These are phyloP conservation scores for Thelephora terrestris DNA, from an alignment of 1,284 basidiomycete genomes.

Conservation along the genomic window DNA sequence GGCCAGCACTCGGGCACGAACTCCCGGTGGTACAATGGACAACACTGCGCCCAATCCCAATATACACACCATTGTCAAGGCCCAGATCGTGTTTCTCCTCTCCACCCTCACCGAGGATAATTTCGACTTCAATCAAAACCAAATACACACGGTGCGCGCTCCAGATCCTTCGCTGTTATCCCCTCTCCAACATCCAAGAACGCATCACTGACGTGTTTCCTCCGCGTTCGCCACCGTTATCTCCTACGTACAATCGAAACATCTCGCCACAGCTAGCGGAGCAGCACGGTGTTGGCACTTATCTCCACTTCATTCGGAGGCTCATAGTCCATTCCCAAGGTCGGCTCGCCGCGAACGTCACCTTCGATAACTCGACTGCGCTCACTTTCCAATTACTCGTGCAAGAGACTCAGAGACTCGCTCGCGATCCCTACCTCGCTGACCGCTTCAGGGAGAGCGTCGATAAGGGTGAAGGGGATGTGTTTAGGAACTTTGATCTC, in stretches of 20 bases:
- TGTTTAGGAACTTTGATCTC: constrained; percentile 73
- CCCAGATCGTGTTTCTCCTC: constrained; percentile 88
- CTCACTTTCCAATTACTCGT: constrained; percentile 74
- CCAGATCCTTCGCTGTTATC: too few relatives aligned
- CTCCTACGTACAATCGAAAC: neutral
- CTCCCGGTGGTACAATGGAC: constrained; percentile 42
- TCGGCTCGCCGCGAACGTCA: constrained; percentile 44
- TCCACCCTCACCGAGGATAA: constrained; percentile 92
- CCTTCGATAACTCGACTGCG: constrained; percentile 59
- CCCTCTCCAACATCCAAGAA: neutral
- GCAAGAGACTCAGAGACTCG: constrained; percentile 80
- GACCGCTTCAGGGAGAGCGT: constrained; percentile 81
- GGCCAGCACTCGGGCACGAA: constrained; percentile 56
- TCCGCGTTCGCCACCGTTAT: constrained; percentile 10
- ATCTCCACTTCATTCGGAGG: constrained; percentile 90
- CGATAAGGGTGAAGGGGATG: constrained; percentile 73
- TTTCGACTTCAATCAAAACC: constrained; percentile 82
- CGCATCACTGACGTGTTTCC: constrained; percentile 4
- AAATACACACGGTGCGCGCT: constrained; percentile 79
- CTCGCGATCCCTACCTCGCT: constrained; percentile 78
- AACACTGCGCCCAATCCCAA: constrained; percentile 45
- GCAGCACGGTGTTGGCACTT: constrained; percentile 90
- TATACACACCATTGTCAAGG: constrained; percentile 71
- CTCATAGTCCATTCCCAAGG: constrained; percentile 80
- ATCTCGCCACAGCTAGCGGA: constrained; percentile 64